These are phyloP conservation scores for Trichoderma arundinaceum DNA, from an alignment of 2,329 filamentous ascomycete genomes.

Conservation along the genomic window DNA sequence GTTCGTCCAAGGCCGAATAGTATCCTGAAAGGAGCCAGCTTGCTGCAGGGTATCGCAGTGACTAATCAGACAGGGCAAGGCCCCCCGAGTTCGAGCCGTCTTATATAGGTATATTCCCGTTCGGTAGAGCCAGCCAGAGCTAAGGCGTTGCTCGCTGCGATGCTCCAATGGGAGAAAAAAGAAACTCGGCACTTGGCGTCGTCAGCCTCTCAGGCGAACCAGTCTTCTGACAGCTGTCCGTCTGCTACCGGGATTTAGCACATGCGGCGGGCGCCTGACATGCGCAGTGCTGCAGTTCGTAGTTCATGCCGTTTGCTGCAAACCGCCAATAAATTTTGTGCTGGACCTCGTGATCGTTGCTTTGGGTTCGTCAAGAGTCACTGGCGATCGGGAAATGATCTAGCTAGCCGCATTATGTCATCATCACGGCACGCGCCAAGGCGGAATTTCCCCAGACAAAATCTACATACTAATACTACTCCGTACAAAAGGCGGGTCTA, in stretches of 20 bases:
- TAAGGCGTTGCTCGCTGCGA: neutral
- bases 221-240: slow-evolving; percentile 42
- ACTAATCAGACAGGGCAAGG: slow-evolving; percentile 23
- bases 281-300: slow-evolving; percentile 20
- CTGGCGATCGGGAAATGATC: neutral
- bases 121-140: neutral
- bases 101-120: slow-evolving; percentile 18
- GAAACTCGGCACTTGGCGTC: neutral
- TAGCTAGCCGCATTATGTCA: slow-evolving; percentile 30
- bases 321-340: neutral
- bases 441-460: neutral
- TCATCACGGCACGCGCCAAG: slow-evolving; percentile 24
- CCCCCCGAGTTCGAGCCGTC: neutral
- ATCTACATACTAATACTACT: neutral
- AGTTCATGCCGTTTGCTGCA: slow-evolving; percentile 26
- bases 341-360: slow-evolving; percentile 27
- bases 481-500: neutral
- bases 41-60: slow-evolving; percentile 35
- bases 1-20: slow-evolving; percentile 46
- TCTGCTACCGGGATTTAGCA: slow-evolving; percentile 22
- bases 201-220: slow-evolving; percentile 36
- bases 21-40: slow-evolving; percentile 52
- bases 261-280: slow-evolving; percentile 34
- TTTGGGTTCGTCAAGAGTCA: slow-evolving; percentile 24
- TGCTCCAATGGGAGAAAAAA: slow-evolving; percentile 8